Conservation (phyloP, 331 rosid genomes). For the Prunus yedoensis region DNA sequence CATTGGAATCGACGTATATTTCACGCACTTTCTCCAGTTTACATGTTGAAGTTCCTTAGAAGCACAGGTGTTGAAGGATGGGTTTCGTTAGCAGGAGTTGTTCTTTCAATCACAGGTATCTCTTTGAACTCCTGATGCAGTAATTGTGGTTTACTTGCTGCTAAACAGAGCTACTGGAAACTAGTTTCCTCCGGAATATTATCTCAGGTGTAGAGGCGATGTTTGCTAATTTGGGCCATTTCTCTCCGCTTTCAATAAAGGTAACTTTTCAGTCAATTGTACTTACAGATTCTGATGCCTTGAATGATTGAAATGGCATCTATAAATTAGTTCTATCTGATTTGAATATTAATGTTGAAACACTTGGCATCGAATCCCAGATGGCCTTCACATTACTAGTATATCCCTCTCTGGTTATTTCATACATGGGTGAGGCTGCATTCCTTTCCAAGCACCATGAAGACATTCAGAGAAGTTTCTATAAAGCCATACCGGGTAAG, state of each 20-base stretch:
- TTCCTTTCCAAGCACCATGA: constrained; percentile 72
- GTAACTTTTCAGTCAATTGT: constrained; percentile 30
- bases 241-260: constrained; percentile 73
- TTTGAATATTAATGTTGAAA: constrained; percentile 17
- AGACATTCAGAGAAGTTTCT: constrained; percentile 69
- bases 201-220: constrained; percentile 77
- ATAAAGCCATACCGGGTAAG: constrained; percentile 76
- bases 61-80: constrained; percentile 62
- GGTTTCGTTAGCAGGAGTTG: constrained; percentile 69
- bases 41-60: constrained; percentile 55
- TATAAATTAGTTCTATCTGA: neutral
- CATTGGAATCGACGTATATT: constrained; percentile 57
- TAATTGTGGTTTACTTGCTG: constrained; percentile 22
- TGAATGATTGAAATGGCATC: neutral
- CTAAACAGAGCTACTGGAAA: constrained; percentile 22
- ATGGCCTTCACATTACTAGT: constrained; percentile 72
- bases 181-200: constrained; percentile 29
- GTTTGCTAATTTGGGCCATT: constrained; percentile 82
- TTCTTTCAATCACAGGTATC: constrained; percentile 73
- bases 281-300: neutral
- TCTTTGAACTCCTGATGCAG: constrained; percentile 10
- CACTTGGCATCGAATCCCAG: constrained; percentile 42
- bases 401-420: constrained; percentile 69
- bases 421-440: constrained; percentile 88
- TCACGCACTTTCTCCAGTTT: constrained; percentile 66